Base-by-base conservation (phyloP, 305 asterid species). In the Fraxinus sp. region DNA sequence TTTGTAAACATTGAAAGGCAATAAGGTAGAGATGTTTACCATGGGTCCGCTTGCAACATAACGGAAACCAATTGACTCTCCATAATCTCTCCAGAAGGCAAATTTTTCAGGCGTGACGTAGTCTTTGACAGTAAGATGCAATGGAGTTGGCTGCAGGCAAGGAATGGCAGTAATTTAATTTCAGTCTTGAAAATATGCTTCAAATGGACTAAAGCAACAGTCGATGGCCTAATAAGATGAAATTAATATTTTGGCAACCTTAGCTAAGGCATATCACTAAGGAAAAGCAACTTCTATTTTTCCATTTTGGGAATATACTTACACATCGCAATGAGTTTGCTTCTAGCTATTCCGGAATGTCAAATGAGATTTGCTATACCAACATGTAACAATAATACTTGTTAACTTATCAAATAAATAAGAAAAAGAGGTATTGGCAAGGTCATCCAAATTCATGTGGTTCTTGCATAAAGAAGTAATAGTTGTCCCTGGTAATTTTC, bases 11-110 rank as follows among this genome's bases (percentile, higher is more conserved):
- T 43, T 26, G 7, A 66, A 77, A 79, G 37, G 83, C 39, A 10
- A 83, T 0, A 68, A 37, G 20, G 35, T 43, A 75, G 18, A 79
- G 76, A 74, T 78, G 59, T 62, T 90, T 89, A 96, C 99, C 98
- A 96, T 77, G 80, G 99, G 99, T 80, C 99, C 99, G 86, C 99
- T 94, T 75, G 99, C 99, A 80, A 96, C 98, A 81, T 96, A 94
- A 24, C 98, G 95, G 88, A 96, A 96, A 79, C 99, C 99, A 82
- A 90, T 92, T 9, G 97, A 92, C 88, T 96, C 99, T 46, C 99
- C 99, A 20, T 96, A 96, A 1, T 91, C 95, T 89, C 94, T 96
- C 99, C 99, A 96, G 83, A 87, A 89, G 49, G 92, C 91, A 89
- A 94, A 96, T 30, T 96, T 96, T 83, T 96, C 98, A 4, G 99